A percentile compares a stretch with the other conserved stretches of the same genome.
Evolutionary conservation across 768 basidiomycete genomes (phyloP).

Genomic region (Hypholoma fasciculare): DNA sequence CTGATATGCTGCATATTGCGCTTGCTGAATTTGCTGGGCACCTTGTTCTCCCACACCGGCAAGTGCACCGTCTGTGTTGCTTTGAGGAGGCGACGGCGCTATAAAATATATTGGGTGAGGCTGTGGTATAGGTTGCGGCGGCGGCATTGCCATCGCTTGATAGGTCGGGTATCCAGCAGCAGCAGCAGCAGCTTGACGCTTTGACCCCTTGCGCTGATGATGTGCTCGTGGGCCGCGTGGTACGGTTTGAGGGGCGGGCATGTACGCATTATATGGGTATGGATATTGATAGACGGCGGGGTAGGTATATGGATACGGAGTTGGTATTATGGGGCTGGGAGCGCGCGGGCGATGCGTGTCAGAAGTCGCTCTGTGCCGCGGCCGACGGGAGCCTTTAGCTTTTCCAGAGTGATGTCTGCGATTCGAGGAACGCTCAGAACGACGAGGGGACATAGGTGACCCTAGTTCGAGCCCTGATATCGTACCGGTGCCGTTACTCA

Average conservation of each 20-base stretch:
- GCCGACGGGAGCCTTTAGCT: conserved; percentile 12
- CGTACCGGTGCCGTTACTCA: conserved; percentile 17
- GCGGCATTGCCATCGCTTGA: conserved; percentile 25
- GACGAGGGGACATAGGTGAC: conserved; percentile 15
- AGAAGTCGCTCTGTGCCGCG: conserved; percentile 16
- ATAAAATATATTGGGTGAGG: conserved; percentile 19
- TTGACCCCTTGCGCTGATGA: conserved; percentile 11
- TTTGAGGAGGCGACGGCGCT: conserved; percentile 23
- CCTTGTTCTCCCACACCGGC: background rate
- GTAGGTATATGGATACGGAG: conserved; percentile 21
- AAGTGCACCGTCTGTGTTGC: conserved; percentile 13
- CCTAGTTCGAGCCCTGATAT: conserved; percentile 15
- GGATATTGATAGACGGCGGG: conserved; percentile 15
- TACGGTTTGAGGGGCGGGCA: conserved; percentile 11
- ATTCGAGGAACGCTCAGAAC: conserved; percentile 16
- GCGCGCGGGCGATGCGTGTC: conserved; percentile 12
- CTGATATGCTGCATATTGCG: conserved; percentile 1
- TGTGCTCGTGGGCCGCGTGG: conserved; percentile 20
- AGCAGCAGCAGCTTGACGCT: conserved; percentile 8
- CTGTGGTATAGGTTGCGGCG: conserved; percentile 10
- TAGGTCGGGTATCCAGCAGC: conserved; percentile 17
- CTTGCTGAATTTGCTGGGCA: background rate
- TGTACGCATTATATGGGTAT: conserved; percentile 11
- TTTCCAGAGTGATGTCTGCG: conserved; percentile 10
- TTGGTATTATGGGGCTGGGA: conserved; percentile 19